Evolutionary conservation across 1,284 basidiomycete genomes (phyloP).

Genomic region (Rhodotorula sp.): DNA sequence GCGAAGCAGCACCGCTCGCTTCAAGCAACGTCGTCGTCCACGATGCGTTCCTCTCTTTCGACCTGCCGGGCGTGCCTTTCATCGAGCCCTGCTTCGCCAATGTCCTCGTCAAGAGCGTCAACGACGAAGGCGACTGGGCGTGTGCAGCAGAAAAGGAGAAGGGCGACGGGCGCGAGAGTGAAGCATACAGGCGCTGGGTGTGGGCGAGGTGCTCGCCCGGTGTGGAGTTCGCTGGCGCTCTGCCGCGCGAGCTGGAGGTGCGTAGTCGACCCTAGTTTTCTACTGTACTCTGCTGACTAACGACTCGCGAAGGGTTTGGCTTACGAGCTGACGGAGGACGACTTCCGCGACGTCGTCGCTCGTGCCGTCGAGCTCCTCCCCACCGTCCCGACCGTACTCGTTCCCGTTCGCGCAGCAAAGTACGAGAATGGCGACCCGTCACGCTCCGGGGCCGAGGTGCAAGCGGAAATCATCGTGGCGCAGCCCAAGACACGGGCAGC

Average conservation of each 20-base stretch:
- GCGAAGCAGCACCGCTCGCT: not conserved
- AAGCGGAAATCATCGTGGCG: conserved; percentile 8
- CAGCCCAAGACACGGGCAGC: not conserved
- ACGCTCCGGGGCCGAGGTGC: not conserved
- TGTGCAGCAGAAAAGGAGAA: not conserved
- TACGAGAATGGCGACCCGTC: conserved; percentile 23
- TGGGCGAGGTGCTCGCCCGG: conserved; percentile 31
- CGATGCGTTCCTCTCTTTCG: conserved; percentile 27
- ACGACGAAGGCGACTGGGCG: conserved; percentile 10
- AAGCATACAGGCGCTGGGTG: conserved; percentile 27
- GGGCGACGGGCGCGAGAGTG: not conserved
- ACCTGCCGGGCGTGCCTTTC: conserved; percentile 33
- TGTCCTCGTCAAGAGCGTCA: conserved; percentile 23
- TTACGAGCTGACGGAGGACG: conserved; percentile 2
- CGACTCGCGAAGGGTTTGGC: conserved; percentile 18
- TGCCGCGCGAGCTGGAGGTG: conserved; percentile 35
- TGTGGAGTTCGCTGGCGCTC: conserved; percentile 5
- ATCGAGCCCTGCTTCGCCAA: conserved; percentile 25
- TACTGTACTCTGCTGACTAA: not conserved
- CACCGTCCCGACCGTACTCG: not conserved
- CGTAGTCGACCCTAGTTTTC: not conserved
- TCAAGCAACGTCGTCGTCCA: conserved; percentile 14
- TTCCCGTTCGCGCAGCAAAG: not conserved
- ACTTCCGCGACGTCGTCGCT: conserved; percentile 3
- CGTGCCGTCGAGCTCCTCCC: not conserved